phyloP scores from a whole-genome alignment of 2,329 filamentous ascomycete species.

The Cryphonectria japonica region DNA sequence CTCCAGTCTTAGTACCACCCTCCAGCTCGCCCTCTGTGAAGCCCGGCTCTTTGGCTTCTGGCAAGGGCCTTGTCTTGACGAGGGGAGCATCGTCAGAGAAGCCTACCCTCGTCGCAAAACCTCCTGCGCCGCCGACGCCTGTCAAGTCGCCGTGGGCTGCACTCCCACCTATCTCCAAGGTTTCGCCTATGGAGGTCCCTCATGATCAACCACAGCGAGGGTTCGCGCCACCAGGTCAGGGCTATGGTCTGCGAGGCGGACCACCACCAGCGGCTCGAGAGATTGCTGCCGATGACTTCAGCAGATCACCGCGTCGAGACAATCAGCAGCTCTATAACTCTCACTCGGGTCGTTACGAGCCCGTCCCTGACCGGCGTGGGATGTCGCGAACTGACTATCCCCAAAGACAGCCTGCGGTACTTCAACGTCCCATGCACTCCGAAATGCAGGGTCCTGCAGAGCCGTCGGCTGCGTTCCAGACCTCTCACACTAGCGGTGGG shows the following conservation, averaged over 20 bases:
- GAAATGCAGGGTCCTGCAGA: slow-evolving; percentile 72
- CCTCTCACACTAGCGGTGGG: slow-evolving; percentile 67
- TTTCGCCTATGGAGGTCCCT: slow-evolving; percentile 68
- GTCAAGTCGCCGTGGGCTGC: slow-evolving; percentile 91
- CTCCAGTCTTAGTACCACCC: slow-evolving; percentile 41
- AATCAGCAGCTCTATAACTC: slow-evolving; percentile 89
- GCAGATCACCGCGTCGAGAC: slow-evolving; percentile 79
- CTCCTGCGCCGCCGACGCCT: slow-evolving; percentile 67
- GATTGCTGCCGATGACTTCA: slow-evolving; percentile 93
- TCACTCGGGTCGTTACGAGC: slow-evolving; percentile 92
- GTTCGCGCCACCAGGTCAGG: slow-evolving; percentile 55
- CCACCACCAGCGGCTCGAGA: slow-evolving; percentile 69
- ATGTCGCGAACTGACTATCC: slow-evolving; percentile 69
- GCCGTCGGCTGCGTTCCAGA: slow-evolving; percentile 85
- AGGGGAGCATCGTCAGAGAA: slow-evolving; percentile 63
- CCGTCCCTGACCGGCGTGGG: slow-evolving; percentile 77
- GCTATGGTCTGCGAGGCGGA: slow-evolving; percentile 57
- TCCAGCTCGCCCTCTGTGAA: slow-evolving; percentile 48
- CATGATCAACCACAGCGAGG: slow-evolving; percentile 43
- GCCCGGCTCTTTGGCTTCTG: slow-evolving; percentile 52
- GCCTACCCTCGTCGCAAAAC: slow-evolving; percentile 74
- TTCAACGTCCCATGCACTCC: slow-evolving; percentile 72
- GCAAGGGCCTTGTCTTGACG: slow-evolving; percentile 68
- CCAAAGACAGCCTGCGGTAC: slow-evolving; percentile 72
- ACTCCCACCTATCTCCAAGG: slow-evolving; percentile 82